Evolutionary conservation across 345 rosid genomes (phyloP), one percentile per base, ranked within the genome.

Genomic region (Eucalyptus brandiana): DNA sequence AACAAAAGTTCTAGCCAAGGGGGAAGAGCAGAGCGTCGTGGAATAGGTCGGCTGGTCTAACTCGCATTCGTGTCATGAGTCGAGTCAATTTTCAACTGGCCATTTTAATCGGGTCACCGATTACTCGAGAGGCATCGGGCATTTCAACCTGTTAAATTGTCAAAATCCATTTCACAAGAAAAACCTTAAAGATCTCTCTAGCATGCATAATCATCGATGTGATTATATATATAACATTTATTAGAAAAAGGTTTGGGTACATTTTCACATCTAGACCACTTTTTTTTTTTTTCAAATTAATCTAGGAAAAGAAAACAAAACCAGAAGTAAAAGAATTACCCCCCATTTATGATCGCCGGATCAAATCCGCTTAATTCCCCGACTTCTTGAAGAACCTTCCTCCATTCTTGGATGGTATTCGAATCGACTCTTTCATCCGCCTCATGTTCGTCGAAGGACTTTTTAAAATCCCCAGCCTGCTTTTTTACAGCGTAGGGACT

Each of bases 401-500:
- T 12, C 49, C 49, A 48, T 4, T 0, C 4, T 48, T 12, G 0
- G 14, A 48, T 48, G 49, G 5, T 12, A 1, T 48, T 0, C 11
- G 5, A 0, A 12, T 48, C 15, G 49, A 48, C 49, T 47, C 1
- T 11, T 0, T 11, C 5, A 1, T 4, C 8, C 40, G 4, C 3
- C 1, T 11, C 14, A 1, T 12, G 49, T 47, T 47, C 1, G 0
- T 47, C 0, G 0, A 47, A 4, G 14, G 49, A 47, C 2, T 0
- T 47, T 12, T 0, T 1, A 4, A 47, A 47, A 47, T 4, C 1
- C 0, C 49, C 49, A 0, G 3, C 0, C 47, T 12, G 32, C 4
- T 5, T 0, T 0, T 44, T 83, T 0, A 83, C 86, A 5, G 1
- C 1, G 0, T 13, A 0, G 5, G 86, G 86, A 0, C 1, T 30